Evolutionary conservation across 2,329 filamentous ascomycete species (phyloP), one percentile per base, ranked within the genome.

Genomic region (Colletotrichum sp.): DNA sequence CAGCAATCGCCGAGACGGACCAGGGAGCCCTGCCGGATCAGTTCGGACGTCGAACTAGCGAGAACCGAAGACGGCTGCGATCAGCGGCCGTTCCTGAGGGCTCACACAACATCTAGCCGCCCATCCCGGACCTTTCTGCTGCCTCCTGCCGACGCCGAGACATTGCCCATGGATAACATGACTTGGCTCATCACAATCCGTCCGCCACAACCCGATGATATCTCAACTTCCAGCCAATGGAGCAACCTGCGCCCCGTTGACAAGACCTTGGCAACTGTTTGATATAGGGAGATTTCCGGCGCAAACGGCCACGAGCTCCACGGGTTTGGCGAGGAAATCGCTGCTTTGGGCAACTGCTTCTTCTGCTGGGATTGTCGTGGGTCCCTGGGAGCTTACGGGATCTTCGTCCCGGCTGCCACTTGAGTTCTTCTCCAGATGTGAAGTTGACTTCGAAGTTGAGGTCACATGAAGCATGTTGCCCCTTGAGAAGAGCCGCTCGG

Each of bases 221-320:
- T 13, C 27, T 30, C 19, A 32, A 52, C 44, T 22, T 25, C 27
- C 30, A 27, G 16, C 64, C 64, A 76, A 73, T 73, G 7, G 7
- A 16, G 13, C 16, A 22, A 22, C 3, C 13, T n/a, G 22, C 39
- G 25, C 63, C 49, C 64, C 29, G 64, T 22, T 13, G 19, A 76
- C 73, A 76, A 76, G 73, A 52, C 44, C 73, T 76, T 76, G 73
- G 73, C 73, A 4, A 36, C 8, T 36, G 32, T 73, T 73, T 52
- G 44, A 61, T 36, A 69, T 65, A 64, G n/a, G 64, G 8, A 52
- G 19, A 22, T 49, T 69, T n/a, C 30, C 70, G 70, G 63, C 29
- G 13, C 59, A 19, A 64, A 7, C 44, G 29, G 15, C 44, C 19
- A 30, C 22, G n/a, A 25, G 15, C 16, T 36, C 63, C 52, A 62